Evolutionary conservation across 345 rosid species (phyloP).

Genomic region (Hevea brasiliensis): DNA sequence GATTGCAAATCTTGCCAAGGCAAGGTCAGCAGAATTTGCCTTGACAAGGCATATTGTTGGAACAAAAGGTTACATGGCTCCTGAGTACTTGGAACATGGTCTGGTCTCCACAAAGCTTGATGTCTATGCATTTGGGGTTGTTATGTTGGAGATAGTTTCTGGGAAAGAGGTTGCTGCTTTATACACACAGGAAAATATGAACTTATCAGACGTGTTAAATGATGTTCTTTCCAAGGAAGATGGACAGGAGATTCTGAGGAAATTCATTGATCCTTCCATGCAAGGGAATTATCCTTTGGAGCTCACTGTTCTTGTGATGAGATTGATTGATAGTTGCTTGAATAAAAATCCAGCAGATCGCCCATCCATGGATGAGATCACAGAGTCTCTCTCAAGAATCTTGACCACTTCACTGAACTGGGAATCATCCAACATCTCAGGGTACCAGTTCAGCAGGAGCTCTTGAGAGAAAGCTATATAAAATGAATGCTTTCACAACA

Average conservation of each 20-base stretch:
- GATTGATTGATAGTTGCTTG: slow-evolving; percentile 55
- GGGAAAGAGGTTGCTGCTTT: slow-evolving; percentile 58
- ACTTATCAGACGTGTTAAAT: slow-evolving; percentile 29
- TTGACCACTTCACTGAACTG: slow-evolving; percentile 36
- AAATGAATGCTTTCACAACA: too few relatives aligned
- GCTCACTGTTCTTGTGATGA: slow-evolving; percentile 38
- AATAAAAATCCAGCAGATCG: slow-evolving; percentile 60
- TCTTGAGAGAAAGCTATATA: slow-evolving; percentile 1
- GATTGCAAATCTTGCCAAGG: slow-evolving; percentile 48
- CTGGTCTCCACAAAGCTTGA: slow-evolving; percentile 73
- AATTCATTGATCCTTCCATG: slow-evolving; percentile 40
- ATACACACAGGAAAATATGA: slow-evolving; percentile 32
- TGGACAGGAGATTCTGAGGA: slow-evolving; percentile 31
- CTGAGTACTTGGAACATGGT: slow-evolving; percentile 80
- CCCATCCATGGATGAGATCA: slow-evolving; percentile 65
- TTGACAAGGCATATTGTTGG: slow-evolving; percentile 84
- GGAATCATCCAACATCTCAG: slow-evolving; percentile 34
- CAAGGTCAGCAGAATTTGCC: slow-evolving; percentile 52
- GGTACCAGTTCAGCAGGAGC: slow-evolving; percentile 11
- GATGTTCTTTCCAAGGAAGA: slow-evolving; percentile 27
- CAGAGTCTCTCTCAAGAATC: slow-evolving; percentile 50
- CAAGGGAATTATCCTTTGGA: slow-evolving; percentile 46
- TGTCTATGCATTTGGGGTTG: slow-evolving; percentile 77
- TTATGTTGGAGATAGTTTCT: slow-evolving; percentile 58
- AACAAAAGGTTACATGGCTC: slow-evolving; percentile 82